These are phyloP conservation scores for Heterococcus sp. DNA, from an alignment of 108 stramenopile species.

Conservation along the genomic window DNA sequence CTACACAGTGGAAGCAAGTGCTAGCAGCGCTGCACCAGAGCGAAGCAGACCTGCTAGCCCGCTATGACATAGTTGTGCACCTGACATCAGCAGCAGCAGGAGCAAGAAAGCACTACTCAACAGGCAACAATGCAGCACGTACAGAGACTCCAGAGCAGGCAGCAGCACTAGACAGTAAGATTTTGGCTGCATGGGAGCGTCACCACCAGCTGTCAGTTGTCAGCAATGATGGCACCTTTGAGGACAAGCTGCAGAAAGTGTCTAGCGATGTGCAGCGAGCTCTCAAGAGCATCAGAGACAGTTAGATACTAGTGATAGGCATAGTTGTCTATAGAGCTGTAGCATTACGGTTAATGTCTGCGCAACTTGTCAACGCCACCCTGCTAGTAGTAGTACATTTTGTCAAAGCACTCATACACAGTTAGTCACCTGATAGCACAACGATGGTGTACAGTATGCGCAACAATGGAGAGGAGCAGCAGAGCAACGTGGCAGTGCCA, in stretches of 20 bases:
- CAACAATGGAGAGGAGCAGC: too few species aligned
- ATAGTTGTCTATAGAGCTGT: neutral
- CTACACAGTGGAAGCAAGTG: slow-evolving; percentile 13
- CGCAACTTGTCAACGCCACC: too few species aligned
- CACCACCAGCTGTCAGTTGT: neutral
- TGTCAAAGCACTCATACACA: too few species aligned
- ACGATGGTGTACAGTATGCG: too few species aligned
- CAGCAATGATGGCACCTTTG: slow-evolving; percentile 6
- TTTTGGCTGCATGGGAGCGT: slow-evolving; percentile 35
- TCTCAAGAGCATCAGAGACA: neutral
- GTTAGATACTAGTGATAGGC: neutral
- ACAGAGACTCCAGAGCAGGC: slow-evolving; percentile 78
- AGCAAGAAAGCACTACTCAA: slow-evolving; percentile 50
- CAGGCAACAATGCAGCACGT: slow-evolving; percentile 78
- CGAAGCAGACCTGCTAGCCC: slow-evolving; percentile 2
- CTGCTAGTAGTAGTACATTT: too few species aligned
- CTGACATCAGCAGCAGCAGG: slow-evolving; percentile 45
- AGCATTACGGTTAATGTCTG: neutral
- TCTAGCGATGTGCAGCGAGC: neutral
- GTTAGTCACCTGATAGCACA: too few species aligned
- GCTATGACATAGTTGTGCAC: slow-evolving; percentile 45
- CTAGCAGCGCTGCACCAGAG: neutral
- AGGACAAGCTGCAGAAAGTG: slow-evolving; percentile 3
- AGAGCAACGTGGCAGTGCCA: too few species aligned
- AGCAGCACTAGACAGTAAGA: slow-evolving; percentile 63